phyloP scores from a whole-genome alignment of 1,284 basidiomycete genomes.

The Schizophyllum commune region DNA sequence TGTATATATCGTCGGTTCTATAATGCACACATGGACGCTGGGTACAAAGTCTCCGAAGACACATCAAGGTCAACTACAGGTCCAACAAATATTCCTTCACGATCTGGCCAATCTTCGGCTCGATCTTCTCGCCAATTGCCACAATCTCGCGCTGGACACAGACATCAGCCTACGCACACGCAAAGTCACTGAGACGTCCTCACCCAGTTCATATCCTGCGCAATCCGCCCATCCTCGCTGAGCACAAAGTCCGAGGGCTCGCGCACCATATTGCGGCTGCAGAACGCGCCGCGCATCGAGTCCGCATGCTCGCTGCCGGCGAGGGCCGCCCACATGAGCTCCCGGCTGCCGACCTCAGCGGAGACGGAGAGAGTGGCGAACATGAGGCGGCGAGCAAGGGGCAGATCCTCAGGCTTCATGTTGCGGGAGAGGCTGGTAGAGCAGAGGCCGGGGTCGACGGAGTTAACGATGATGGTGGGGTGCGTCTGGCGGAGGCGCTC shows the following conservation, averaged over 20 bases:
- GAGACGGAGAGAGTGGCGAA: conserved; percentile 17
- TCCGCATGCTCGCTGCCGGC: conserved; percentile 17
- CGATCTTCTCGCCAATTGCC: neutral
- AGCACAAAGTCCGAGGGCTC: conserved; percentile 16
- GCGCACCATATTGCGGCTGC: conserved; percentile 1
- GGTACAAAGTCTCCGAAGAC: no score
- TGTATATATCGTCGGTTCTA: no score
- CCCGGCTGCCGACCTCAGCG: conserved; percentile 26
- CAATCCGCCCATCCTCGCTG: conserved; percentile 5
- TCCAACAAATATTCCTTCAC: neutral
- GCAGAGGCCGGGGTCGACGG: conserved; percentile 28
- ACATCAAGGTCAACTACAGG: no score
- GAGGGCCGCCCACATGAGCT: conserved; percentile 33
- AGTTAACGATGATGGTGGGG: conserved; percentile 23
- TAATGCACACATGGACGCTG: no score
- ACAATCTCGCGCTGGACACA: neutral
- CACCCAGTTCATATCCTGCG: conserved; percentile 13
- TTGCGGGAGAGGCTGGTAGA: conserved; percentile 17
- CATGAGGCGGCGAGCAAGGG: conserved; percentile 3
- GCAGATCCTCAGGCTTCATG: neutral
- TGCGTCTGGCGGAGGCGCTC: conserved; percentile 20
- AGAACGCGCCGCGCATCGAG: conserved; percentile 14
- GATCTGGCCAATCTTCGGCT: neutral
- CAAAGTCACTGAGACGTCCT: neutral
- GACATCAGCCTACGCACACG: no score